Conservation (phyloP, 2,329 filamentous ascomycete genomes). For the Rhynchosporium secalis region DNA sequence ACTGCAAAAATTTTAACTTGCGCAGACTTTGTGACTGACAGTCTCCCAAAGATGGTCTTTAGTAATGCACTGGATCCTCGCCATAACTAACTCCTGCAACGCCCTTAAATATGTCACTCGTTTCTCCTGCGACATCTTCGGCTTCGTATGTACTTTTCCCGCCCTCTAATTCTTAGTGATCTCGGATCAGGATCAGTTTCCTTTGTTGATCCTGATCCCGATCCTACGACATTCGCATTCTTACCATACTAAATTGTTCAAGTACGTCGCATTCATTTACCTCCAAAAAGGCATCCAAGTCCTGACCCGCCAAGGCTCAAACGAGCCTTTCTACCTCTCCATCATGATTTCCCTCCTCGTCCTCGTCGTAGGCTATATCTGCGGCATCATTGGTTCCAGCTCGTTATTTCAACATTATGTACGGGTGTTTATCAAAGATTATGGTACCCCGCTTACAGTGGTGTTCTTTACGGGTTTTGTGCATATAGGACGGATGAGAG, state of each 20-base stretch:
- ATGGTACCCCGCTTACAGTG: constrained; percentile 79
- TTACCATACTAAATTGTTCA: too few species aligned
- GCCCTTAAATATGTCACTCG: constrained; percentile 85
- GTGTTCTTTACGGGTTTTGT: constrained; percentile 91
- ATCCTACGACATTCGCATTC: too few species aligned
- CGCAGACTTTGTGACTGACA: not conserved
- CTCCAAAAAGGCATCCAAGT: constrained; percentile 90
- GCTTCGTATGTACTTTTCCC: constrained; percentile 51
- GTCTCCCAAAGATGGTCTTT: constrained; percentile 66
- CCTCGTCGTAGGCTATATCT: constrained; percentile 73
- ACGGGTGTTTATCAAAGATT: constrained; percentile 84
- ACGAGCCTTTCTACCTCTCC: constrained; percentile 72
- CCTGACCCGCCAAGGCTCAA: constrained; percentile 69
- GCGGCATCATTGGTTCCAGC: constrained; percentile 69
- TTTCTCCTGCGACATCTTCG: constrained; percentile 92
- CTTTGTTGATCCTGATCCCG: too few species aligned
- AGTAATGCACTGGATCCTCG: constrained; percentile 80
- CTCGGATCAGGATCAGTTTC: too few species aligned
- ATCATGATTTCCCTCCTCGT: constrained; percentile 76
- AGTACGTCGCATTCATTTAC: constrained; percentile 86
- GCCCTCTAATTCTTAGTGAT: too few species aligned
- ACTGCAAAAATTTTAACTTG: too few species aligned
- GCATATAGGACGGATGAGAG: constrained; percentile 79
- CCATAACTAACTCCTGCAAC: constrained; percentile 84
- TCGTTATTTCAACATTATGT: constrained; percentile 73